These are phyloP conservation scores for Stagonosporopsis chrysanthemi DNA, from an alignment of 2,329 filamentous ascomycete genomes.

Conservation along the genomic window DNA sequence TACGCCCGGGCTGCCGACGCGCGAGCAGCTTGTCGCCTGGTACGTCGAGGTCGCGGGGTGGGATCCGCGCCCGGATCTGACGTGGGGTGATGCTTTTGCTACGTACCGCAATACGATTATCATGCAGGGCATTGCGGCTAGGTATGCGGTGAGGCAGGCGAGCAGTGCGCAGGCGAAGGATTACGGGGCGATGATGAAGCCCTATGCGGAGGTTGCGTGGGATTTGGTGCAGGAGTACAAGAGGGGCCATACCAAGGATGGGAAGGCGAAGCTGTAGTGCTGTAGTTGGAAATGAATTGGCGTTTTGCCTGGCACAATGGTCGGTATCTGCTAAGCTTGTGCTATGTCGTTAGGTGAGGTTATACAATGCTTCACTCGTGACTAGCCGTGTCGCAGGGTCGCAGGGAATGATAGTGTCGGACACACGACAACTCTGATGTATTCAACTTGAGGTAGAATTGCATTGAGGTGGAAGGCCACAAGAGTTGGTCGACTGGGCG, in stretches of 20 bases:
- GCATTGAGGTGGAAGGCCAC: not conserved
- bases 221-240: constrained; percentile 66
- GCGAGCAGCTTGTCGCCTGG: constrained; percentile 68
- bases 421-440: not conserved
- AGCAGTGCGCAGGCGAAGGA: constrained; percentile 82
- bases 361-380: not conserved
- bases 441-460: not conserved
- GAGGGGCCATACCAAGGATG: constrained; percentile 31
- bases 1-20: constrained; percentile 71
- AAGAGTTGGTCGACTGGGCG: not conserved
- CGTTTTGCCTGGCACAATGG: not conserved
- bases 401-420: not conserved
- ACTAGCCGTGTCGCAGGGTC: not conserved
- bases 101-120: constrained; percentile 67
- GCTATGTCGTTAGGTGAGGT: not conserved
- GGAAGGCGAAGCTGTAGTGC: constrained; percentile 49
- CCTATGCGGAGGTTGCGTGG: constrained; percentile 83
- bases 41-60: constrained; percentile 75
- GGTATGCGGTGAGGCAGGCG: constrained; percentile 84
- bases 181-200: constrained; percentile 72
- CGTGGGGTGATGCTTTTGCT: constrained; percentile 71
- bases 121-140: constrained; percentile 90
- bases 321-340: not conserved
- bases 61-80: constrained; percentile 68
- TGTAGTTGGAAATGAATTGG: not conserved